These are phyloP conservation scores for Vitis hybrid DNA, from an alignment of 177 flowering plant species.

Conservation along the genomic window DNA sequence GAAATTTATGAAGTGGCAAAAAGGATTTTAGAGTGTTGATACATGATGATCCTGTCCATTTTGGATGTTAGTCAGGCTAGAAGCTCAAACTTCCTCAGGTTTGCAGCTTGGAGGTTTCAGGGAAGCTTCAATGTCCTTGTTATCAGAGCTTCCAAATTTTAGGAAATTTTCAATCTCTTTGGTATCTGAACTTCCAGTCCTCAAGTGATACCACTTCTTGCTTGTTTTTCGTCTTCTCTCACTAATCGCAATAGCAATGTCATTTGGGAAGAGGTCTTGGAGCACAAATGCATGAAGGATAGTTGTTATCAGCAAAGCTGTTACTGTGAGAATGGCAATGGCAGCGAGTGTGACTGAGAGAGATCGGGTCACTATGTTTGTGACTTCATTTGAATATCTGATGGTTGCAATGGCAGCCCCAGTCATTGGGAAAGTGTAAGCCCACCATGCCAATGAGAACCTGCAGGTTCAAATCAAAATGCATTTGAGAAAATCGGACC, in stretches of 20 bases:
- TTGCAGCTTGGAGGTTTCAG: slow-evolving; percentile 16
- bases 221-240: slow-evolving; percentile 35
- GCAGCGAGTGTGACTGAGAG: slow-evolving; percentile 48
- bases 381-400: slow-evolving; percentile 60
- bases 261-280: slow-evolving; percentile 80
- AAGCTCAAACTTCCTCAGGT: neutral
- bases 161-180: slow-evolving; percentile 33
- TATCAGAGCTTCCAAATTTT: slow-evolving; percentile 23
- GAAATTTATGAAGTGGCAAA: slow-evolving; percentile 1
- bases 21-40: slow-evolving; percentile 3
- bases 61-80: neutral
- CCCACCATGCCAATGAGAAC: slow-evolving; percentile 94
- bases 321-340: slow-evolving; percentile 50
- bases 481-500: neutral
- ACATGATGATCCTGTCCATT: neutral
- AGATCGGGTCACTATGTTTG: slow-evolving; percentile 40
- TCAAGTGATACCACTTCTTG: slow-evolving; percentile 38
- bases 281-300: slow-evolving; percentile 68
- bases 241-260: slow-evolving; percentile 77
- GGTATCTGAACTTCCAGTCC: slow-evolving; percentile 33
- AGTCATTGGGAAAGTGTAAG: slow-evolving; percentile 93
- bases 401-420: slow-evolving; percentile 86
- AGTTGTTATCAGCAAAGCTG: slow-evolving; percentile 60
- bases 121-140: slow-evolving; percentile 26
- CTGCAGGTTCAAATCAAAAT: slow-evolving; percentile 18